phyloP scores from a whole-genome alignment of 73 alveolate species.

The Paramecium bursaria region DNA sequence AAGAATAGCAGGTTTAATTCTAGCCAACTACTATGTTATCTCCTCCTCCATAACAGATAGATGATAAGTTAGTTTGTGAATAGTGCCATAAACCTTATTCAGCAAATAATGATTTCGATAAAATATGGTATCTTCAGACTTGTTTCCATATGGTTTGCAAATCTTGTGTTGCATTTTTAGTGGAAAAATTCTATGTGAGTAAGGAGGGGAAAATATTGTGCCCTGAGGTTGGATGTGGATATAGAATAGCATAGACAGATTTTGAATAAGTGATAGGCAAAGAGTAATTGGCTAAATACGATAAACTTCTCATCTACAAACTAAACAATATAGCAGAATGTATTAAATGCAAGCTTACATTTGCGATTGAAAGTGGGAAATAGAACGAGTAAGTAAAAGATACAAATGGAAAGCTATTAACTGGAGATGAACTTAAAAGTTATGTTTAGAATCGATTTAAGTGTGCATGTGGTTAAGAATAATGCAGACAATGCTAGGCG shows the following conservation, averaged over 20 bases:
- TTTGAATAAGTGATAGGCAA: constrained; percentile 50
- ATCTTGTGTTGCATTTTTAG: constrained; percentile 6
- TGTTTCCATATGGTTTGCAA: constrained; percentile 39
- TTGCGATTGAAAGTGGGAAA: constrained; percentile 53
- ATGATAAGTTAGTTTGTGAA: constrained; percentile 36
- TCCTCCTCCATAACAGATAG: neutral
- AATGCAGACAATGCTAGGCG: constrained; percentile 84
- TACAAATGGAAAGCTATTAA: constrained; percentile 33
- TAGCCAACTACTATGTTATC: neutral
- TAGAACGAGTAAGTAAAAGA: constrained; percentile 9
- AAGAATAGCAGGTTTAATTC: neutral
- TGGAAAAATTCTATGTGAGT: neutral
- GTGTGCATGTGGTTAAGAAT: constrained; percentile 78
- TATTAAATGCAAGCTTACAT: constrained; percentile 59
- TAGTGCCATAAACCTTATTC: constrained; percentile 1
- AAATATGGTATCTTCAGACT: neutral
- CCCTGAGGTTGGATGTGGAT: constrained; percentile 4
- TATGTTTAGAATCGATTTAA: constrained; percentile 82
- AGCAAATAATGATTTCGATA: constrained; percentile 20
- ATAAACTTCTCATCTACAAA: constrained; percentile 11
- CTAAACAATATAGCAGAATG: constrained; percentile 57
- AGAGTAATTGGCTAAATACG: constrained; percentile 43
- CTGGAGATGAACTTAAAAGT: constrained; percentile 69
- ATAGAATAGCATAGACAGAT: neutral
- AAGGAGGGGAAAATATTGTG: constrained; percentile 29